Evolutionary conservation across 768 basidiomycete species (phyloP), one percentile per base, ranked within the genome.

Genomic region (Hemileccinum impolitum): DNA sequence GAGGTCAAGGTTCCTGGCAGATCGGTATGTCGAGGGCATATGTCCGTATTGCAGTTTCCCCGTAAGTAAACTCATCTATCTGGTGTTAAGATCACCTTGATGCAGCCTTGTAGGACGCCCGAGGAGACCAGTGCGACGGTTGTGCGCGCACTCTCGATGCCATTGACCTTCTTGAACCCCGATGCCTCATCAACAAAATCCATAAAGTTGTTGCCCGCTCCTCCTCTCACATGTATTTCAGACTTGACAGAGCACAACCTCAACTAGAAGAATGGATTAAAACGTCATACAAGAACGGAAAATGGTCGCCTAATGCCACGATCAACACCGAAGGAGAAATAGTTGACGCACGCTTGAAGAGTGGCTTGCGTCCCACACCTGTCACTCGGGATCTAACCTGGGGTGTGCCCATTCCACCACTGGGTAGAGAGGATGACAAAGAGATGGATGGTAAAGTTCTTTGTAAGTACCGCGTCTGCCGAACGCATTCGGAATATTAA

Each of bases 21-120:
- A 99, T 70, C 87, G 96, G 47, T 98, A 88, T 69, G 94, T 98
- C 0, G 95, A 98, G 68, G 96, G 96, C n/a, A 91, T 82, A 30
- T 99, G 96, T 64, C 96, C 96, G 1, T 79, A 96, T 68, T 98
- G 96, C 63, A 80, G 78, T 41, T 93, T 84, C 55, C 87, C 93
- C 51, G 89, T 89, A 51, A 56, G 78, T 45, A 38, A 28, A 39
- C 3, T 12, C 21, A 19, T 38, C 6, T 61, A 12, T 13, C 19
- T 18, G 9, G 25, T 39, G 17, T 21, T 19, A 45, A 44, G 45
- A 34, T 30, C 31, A 15, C 19, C 1, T 32, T 25, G 13, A 50
- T 19, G 6, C 37, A 39, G 54, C 23, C 7, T 34, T 39, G 17
- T 48, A 92, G 87, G 96, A 97, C 60, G 96, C 95, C 30, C 88